Percentiles rank a stretch among this genome's conserved stretches.
Evolutionary conservation across 73 alveolate species (phyloP).

Genomic region (Diophrys sp.): DNA sequence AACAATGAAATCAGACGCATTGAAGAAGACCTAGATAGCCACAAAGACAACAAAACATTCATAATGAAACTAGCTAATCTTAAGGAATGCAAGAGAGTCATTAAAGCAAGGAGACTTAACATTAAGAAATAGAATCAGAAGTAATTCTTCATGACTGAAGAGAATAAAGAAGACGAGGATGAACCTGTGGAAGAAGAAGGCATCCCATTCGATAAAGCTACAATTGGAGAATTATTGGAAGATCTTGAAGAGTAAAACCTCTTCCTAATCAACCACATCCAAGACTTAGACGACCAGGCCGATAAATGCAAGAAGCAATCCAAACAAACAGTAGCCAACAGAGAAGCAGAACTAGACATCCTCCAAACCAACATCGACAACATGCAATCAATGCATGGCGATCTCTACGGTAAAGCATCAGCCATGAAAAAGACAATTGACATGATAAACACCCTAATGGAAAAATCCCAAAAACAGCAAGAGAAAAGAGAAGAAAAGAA

Average conservation of each 20-base stretch:
- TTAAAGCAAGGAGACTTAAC: background rate
- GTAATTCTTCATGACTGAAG: background rate
- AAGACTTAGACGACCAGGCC: background rate
- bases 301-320: background rate
- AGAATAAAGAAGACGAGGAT: background rate
- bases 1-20: conserved; percentile 15
- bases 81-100: background rate
- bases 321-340: background rate
- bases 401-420: background rate
- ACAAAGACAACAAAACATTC: conserved; percentile 11
- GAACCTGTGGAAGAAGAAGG: background rate
- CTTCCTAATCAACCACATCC: background rate
- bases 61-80: conserved; percentile 9
- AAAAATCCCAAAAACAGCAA: background rate
- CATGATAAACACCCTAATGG: background rate
- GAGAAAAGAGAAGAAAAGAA: background rate
- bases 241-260: background rate
- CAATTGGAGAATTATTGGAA: background rate
- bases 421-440: background rate
- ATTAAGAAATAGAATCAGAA: too few relatives aligned
- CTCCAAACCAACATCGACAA: background rate
- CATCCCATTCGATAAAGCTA: background rate
- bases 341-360: background rate
- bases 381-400: background rate
- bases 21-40: background rate